These are phyloP conservation scores for Thielaviopsis punctulata DNA, from an alignment of 2,329 filamentous ascomycete genomes.

Conservation along the genomic window DNA sequence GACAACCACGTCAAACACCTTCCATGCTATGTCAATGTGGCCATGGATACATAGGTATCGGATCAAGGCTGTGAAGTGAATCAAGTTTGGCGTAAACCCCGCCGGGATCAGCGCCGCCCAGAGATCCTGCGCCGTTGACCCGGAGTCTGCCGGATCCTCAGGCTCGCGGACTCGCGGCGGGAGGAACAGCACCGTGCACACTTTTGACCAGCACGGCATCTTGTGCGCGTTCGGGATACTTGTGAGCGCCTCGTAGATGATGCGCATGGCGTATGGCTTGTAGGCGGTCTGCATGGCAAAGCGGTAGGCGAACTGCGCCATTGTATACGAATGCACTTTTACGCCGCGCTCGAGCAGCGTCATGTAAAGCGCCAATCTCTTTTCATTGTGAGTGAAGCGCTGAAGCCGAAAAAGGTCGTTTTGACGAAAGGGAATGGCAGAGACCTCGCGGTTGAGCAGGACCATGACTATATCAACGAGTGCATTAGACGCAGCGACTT, in stretches of 20 bases:
- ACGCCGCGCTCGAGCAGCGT: conserved; percentile 18
- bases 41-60: conserved; percentile 51
- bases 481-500: conserved; percentile 13
- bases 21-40: conserved; percentile 44
- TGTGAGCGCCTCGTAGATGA: conserved; percentile 20
- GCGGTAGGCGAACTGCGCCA: conserved; percentile 29
- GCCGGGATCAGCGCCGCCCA: conserved; percentile 21
- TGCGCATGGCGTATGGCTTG: conserved; percentile 10
- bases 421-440: conserved; percentile 22
- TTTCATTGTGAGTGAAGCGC: conserved; percentile 16
- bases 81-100: conserved; percentile 45
- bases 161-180: conserved; percentile 1
- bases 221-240: conserved; percentile 23
- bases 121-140: conserved; percentile 23
- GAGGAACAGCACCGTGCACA: conserved; percentile 32
- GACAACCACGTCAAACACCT: conserved; percentile 46
- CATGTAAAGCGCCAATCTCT: conserved; percentile 21
- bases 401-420: conserved; percentile 10
- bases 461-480: conserved; percentile 15
- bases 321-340: conserved; percentile 25
- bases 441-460: neutral
- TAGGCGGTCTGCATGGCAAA: conserved; percentile 24
- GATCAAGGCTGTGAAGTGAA: conserved; percentile 50
- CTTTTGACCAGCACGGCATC: conserved; percentile 26
- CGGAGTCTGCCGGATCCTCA: conserved; percentile 17